Base-by-base conservation (phyloP, 1,139 yeast species). In the Groenewaldozyma sp. region DNA sequence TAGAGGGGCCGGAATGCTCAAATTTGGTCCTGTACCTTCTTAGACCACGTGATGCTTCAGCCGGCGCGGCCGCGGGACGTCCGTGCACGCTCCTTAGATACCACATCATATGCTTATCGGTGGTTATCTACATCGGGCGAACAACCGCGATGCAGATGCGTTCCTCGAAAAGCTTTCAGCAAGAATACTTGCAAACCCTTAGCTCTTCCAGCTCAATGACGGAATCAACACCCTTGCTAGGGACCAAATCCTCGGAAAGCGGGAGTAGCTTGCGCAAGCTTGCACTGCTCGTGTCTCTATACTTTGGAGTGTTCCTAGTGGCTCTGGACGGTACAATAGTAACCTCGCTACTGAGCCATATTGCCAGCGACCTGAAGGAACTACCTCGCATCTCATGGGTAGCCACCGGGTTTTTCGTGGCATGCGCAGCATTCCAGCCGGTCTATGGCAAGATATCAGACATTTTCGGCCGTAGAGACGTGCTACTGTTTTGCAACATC, bases 361-460 rank as follows among this genome's bases (percentile, higher is more conserved):
- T 78, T 37, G 78, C 82, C 3, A 73, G 78, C 2, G 83, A 77
- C 42, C 67, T 78, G 45, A 60, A 74, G 36, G 76, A 72, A 20
- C 57, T 76, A 31, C 70, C 73, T 13, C 63, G 68, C 38, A 64
- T 74, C 34, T 66, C 78, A 4, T 75, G 80, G 78, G 70, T 76
- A 24, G 82, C 79, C 3, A 73, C 80, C 0, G 69, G 79, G 0
- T 77, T 76, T 50, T 56, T 77, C 35, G 58, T 77, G n/a, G 68
- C 82, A 4, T 72, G 74, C 42, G 72, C 80, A 1, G 77, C 80
- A 2, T 73, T 76, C 49, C 83, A 77, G 60, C 95, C 95, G 1
- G 61, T 87, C 18, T 84, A 79, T 50, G 95, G 95, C 19, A 86
- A 84, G 54, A 60, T 87, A 26, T 79, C 93, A 3, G 95, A 86